Evolutionary conservation across 1,284 basidiomycete genomes (phyloP).

Genomic region (Flammula alnicola): DNA sequence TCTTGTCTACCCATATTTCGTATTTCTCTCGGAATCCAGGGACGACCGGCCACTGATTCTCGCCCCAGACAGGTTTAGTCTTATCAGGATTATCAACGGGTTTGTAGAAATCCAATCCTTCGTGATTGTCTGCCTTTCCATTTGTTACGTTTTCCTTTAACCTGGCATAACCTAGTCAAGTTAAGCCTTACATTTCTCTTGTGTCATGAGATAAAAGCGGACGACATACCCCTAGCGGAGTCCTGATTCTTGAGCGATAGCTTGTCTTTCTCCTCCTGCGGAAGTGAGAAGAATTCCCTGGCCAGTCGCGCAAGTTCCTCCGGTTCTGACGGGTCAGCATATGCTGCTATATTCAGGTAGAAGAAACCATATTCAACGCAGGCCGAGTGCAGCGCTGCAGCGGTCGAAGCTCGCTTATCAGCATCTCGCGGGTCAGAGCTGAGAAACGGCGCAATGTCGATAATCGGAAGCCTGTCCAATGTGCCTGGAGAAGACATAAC

Average conservation of each 20-base stretch:
- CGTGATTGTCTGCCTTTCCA: conserved; percentile 84
- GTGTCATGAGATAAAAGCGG: neutral
- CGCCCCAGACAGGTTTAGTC: conserved; percentile 73
- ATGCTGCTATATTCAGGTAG: conserved; percentile 75
- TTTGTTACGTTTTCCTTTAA: conserved; percentile 85
- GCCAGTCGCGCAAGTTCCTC: conserved; percentile 68
- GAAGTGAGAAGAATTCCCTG: conserved; percentile 71
- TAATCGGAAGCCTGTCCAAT: conserved; percentile 50
- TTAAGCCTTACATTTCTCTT: conserved; percentile 6
- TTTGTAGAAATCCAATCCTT: conserved; percentile 82
- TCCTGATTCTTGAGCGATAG: conserved; percentile 71
- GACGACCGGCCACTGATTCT: conserved; percentile 81
- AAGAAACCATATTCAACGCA: conserved; percentile 86
- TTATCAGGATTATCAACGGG: conserved; percentile 74
- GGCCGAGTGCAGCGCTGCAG: conserved; percentile 70
- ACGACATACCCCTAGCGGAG: conserved; percentile 67
- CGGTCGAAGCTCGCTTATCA: conserved; percentile 48
- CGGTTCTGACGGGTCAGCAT: conserved; percentile 60
- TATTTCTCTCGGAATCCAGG: conserved; percentile 64
- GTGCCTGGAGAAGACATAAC: conserved; percentile 13
- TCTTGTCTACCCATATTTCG: conserved; percentile 78
- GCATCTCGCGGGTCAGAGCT: conserved; percentile 35
- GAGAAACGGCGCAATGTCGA: conserved; percentile 61
- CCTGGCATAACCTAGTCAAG: conserved; percentile 63
- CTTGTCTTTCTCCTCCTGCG: conserved; percentile 75